Evolutionary conservation across 169 alveolate species (phyloP), one percentile per base, ranked within the genome.

Genomic region (Theileria equi): DNA sequence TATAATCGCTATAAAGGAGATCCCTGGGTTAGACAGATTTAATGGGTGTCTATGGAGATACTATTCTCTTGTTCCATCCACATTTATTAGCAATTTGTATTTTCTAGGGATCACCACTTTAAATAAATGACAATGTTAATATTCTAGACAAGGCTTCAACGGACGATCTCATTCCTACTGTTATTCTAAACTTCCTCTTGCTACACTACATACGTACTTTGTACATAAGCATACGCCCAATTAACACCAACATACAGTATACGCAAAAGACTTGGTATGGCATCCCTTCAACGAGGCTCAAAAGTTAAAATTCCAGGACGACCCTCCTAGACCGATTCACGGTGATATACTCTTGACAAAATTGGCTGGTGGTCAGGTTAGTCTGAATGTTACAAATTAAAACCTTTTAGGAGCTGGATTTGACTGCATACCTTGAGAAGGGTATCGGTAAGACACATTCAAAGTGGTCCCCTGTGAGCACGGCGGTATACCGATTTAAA

Each of bases 401-500:
- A 16, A 23, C 2, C 32, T 19, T 44, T 13, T 26, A 74, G 91
- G 98, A 95, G 86, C 91, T 97, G 26, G 98, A 95, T 55, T 85
- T 95, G 71, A 93, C 84, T 44, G 90, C 94, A 34, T 89, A 91
- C 49, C 89, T 97, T 73, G 98, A 92, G 65, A 97, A 97, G 90
- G 98, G 98, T 10, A 90, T 94, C 45, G 99, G 99, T 21, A 92
- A 91, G 73, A 91, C 94, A 6, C 99, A 97, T 88, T 98, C 99
- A 11, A 97, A 97, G 89, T 97, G 99, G 99, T 95, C 98, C 49
- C 99, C 99, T 7, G 99, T 97, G 21, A 90, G 96, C 52, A 96
- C 99, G 41, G 99, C 99, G 31, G 96, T 89, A 54, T 97, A 97
- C 87, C 92, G 98, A 58, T 93, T 97, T 82, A 92, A 81, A 93